Conservation (phyloP, 768 basidiomycete species). For the Austroboletus festivus region DNA sequence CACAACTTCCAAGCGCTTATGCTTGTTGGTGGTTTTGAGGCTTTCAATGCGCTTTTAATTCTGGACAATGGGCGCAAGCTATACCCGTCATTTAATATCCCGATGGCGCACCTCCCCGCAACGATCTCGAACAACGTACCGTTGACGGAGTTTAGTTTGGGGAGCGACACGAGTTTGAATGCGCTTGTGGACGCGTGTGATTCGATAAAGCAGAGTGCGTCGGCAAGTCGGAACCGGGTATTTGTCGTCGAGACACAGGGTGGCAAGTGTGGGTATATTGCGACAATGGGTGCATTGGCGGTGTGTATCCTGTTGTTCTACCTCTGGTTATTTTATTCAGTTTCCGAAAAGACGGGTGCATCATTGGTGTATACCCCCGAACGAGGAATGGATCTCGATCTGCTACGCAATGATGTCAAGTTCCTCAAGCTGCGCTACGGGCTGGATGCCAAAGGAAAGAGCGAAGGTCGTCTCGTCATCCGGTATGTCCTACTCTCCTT, state of each 20-base stretch:
- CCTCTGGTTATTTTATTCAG: neutral
- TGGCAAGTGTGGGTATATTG: constrained; percentile 93
- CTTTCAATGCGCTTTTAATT: constrained; percentile 74
- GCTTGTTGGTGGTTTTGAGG: constrained; percentile 96
- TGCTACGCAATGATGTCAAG: constrained; percentile 77
- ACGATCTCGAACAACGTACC: constrained; percentile 99
- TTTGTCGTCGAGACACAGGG: constrained; percentile 99
- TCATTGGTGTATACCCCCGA: constrained; percentile 94
- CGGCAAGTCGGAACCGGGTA: constrained; percentile 91
- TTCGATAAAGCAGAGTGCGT: constrained; percentile 97
- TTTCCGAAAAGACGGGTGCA: constrained; percentile 79
- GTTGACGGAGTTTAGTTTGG: constrained; percentile 92
- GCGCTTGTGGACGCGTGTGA: constrained; percentile 97
- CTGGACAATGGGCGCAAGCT: constrained; percentile 76
- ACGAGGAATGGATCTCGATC: constrained; percentile 78
- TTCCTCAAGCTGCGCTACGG: constrained; percentile 84
- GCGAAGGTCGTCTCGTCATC: constrained; percentile 91
- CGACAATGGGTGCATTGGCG: constrained; percentile 92
- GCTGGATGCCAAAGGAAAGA: constrained; percentile 84
- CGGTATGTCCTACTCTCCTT: constrained; percentile 47
- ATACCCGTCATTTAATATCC: constrained; percentile 93
- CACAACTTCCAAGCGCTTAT: constrained; percentile 75
- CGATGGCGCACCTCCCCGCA: constrained; percentile 93
- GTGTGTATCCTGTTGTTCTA: constrained; percentile 46
- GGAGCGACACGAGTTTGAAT: constrained; percentile 96